A percentile compares a stretch with the other conserved stretches of the same genome.
Conservation (phyloP, 2,329 filamentous ascomycete genomes). For the Arthrobotrys sinensis region DNA sequence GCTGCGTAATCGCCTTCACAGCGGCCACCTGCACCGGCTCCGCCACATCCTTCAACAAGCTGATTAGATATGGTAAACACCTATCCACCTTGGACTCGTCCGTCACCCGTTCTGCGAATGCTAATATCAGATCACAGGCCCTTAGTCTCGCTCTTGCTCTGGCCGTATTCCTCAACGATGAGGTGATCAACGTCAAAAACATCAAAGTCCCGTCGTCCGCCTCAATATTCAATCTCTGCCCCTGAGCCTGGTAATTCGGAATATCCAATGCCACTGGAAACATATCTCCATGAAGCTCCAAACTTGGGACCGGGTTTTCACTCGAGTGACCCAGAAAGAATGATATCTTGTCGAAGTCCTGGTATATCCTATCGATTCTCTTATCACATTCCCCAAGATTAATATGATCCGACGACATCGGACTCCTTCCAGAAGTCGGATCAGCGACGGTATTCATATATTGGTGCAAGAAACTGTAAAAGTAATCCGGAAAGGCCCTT, state of each 20-base stretch:
- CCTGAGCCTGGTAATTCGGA: conserved; percentile 83
- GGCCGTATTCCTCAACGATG: conserved; percentile 89
- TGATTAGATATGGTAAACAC: conserved; percentile 89
- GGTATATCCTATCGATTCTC: conserved; percentile 90
- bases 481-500: conserved; percentile 95
- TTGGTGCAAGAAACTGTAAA: conserved; percentile 96
- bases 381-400: conserved; percentile 83
- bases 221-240: conserved; percentile 73
- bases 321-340: conserved; percentile 85
- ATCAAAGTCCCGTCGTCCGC: conserved; percentile 91
- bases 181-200: conserved; percentile 89
- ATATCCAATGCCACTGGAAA: conserved; percentile 90
- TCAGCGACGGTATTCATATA: conserved; percentile 98
- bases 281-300: conserved; percentile 65
- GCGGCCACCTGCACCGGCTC: conserved; percentile 89
- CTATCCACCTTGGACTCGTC: conserved; percentile 97
- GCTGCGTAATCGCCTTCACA: conserved; percentile 87
- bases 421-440: conserved; percentile 82
- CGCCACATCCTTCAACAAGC: conserved; percentile 83
- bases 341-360: conserved; percentile 97
- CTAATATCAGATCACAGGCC: conserved; percentile 90
- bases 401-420: conserved; percentile 71
- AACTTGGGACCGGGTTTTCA: conserved; percentile 69
- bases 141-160: conserved; percentile 88
- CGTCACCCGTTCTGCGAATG: conserved; percentile 89